Percentiles rank a stretch among this genome's conserved stretches.
phyloP scores from a whole-genome alignment of 805 yeast species.

The Yamadazyma endophytica region DNA sequence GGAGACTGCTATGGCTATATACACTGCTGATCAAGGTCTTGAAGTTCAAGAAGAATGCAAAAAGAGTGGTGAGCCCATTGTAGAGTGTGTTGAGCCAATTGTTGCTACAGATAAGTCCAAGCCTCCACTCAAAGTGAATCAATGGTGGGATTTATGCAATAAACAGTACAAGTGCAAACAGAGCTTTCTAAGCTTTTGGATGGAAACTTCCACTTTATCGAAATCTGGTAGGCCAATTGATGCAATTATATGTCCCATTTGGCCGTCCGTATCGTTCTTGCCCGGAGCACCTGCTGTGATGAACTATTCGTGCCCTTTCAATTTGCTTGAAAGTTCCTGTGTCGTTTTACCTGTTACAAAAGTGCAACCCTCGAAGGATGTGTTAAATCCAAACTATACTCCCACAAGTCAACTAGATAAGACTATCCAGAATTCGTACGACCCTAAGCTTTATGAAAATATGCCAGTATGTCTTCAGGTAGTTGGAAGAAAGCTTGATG shows the following conservation, averaged over 20 bases:
- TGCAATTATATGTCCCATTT: conserved; percentile 28
- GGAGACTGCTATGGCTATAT: conserved; percentile 18
- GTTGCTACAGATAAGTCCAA: conserved; percentile 19
- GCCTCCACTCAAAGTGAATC: not conserved
- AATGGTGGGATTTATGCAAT: conserved; percentile 5
- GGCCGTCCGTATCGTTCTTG: conserved; percentile 3
- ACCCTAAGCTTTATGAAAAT: conserved; percentile 1
- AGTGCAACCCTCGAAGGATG: conserved; percentile 1
- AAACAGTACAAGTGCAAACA: conserved; percentile 13
- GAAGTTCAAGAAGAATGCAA: conserved; percentile 23
- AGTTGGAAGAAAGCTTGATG: conserved; percentile 3
- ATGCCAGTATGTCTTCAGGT: conserved; percentile 6
- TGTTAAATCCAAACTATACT: not conserved
- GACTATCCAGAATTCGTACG: not conserved
- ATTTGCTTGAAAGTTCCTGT: conserved; percentile 2
- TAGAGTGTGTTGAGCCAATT: conserved; percentile 34
- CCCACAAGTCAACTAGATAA: conserved; percentile 2
- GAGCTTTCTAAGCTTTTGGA: conserved; percentile 30
- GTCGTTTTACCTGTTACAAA: conserved; percentile 4
- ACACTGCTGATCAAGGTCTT: conserved; percentile 15
- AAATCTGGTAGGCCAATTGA: conserved; percentile 45
- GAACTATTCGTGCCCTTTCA: conserved; percentile 5
- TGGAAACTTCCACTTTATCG: conserved; percentile 8
- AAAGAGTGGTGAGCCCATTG: conserved; percentile 42
- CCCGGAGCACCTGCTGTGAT: conserved; percentile 1